These are phyloP conservation scores for Taphrina betulina DNA, from an alignment of 1,139 yeast species.

Conservation along the genomic window DNA sequence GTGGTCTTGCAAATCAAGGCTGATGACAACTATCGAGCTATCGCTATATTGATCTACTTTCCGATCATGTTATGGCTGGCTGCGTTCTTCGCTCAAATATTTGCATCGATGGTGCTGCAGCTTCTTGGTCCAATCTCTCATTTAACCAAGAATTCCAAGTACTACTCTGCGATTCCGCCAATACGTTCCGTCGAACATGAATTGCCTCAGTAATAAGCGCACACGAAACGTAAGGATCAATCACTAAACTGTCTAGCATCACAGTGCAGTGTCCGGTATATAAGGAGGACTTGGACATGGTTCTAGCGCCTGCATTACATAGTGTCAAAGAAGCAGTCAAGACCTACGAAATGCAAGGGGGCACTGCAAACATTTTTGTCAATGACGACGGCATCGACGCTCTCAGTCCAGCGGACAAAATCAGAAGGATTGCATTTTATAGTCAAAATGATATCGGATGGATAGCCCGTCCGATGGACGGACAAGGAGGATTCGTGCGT, in stretches of 20 bases:
- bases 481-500: constrained; percentile 34
- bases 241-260: constrained; percentile 13
- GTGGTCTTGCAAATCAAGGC: constrained; percentile 26
- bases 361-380: constrained; percentile 33
- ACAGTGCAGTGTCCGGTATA: constrained; percentile 33
- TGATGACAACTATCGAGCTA: constrained; percentile 33
- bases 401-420: constrained; percentile 4
- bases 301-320: constrained; percentile 33
- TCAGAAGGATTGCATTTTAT: constrained; percentile 32
- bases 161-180: constrained; percentile 35
- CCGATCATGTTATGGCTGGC: constrained; percentile 35
- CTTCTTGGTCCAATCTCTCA: constrained; percentile 37
- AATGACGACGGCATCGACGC: constrained; percentile 36
- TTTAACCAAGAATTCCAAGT: constrained; percentile 32
- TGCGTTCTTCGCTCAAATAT: constrained; percentile 36
- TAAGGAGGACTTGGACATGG: constrained; percentile 35
- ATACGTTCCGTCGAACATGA: constrained; percentile 1
- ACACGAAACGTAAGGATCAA: too few relatives aligned
- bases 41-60: constrained; percentile 33
- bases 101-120: constrained; percentile 25
- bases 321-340: constrained; percentile 32
- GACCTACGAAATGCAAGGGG: constrained; percentile 36
- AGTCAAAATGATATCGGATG: constrained; percentile 35
- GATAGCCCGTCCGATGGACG: constrained; percentile 37
- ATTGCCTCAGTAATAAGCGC: too few relatives aligned